Evolutionary conservation across 176 grass and related monocot species (phyloP), one percentile per base, ranked within the genome.

Genomic region (Poa annua): DNA sequence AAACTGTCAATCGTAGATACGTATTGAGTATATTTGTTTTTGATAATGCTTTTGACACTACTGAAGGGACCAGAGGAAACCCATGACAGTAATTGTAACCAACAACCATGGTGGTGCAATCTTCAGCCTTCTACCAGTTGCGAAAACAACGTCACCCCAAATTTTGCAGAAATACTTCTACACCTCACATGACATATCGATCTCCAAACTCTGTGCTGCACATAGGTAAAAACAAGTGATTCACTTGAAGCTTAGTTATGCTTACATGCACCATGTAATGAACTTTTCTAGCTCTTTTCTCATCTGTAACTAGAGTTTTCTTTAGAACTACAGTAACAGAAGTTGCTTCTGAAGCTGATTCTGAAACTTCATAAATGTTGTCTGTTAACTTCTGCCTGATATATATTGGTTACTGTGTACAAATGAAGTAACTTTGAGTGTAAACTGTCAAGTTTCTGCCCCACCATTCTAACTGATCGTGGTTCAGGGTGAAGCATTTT

Each of bases 71-170:
- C 80, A 17, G 66, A 89, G 92, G 85, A 93, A 98, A 79, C 90
- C 95, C 62, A 88, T 98, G 75, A 98, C 84, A 45, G 67, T 95
- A 80, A 78, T 98, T 84, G 92, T 95, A 74, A 89, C 89, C 66
- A 98, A 98, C 83, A 98, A 98, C 53, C 95, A 98, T 91, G 95
- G 95, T 21, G 95, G 95, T 86, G 95, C 92, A 79, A 98, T 98
- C 81, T 98, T 98, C 81, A 95, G 95, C 77, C 90, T 98, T 91
- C 82, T 98, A 64, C 95, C 95, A 71, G 45, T 98, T 86, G 92
- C 92, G 41, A 81, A 95, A 69, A 86, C 66, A 66, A 62, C 90
- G 57, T 68, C 66, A 51, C 76, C 86, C 54, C 86, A 93, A 77
- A 86, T 98, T 71, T 71, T 95, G 87, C 75, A 93, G 74, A 94